phyloP scores from a whole-genome alignment of 441 rosid species.

The Erodium moschatum region DNA sequence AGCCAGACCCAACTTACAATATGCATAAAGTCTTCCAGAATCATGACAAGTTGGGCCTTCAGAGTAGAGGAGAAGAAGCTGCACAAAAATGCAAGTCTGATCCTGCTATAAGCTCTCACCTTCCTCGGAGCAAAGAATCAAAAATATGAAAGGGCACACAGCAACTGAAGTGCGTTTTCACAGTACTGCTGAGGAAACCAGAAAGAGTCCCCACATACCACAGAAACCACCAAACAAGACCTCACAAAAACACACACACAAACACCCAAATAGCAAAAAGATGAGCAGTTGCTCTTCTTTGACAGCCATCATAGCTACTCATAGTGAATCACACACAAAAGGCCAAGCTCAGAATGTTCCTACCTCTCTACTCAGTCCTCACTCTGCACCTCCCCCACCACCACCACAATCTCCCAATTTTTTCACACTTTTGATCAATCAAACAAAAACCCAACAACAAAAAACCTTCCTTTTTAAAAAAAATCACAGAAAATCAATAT shows the following conservation, averaged over 20 bases:
- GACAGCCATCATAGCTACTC: constrained; percentile 41
- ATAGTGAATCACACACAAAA: constrained; percentile 34
- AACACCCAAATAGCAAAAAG: constrained; percentile 35
- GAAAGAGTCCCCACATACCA: constrained; percentile 17
- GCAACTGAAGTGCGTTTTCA: constrained; percentile 14
- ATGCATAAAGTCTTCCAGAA: background rate
- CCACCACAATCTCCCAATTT: background rate
- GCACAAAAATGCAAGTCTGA: background rate
- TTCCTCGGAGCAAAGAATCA: no score
- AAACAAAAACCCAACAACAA: constrained; percentile 8
- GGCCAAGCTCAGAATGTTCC: constrained; percentile 12
- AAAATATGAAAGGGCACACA: background rate
- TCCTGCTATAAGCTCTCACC: background rate
- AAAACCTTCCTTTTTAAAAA: background rate
- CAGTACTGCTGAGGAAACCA: background rate
- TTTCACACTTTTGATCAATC: background rate
- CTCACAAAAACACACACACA: background rate
- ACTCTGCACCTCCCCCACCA: constrained; percentile 12
- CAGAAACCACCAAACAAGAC: constrained; percentile 35
- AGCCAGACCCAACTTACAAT: background rate
- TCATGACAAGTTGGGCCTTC: background rate
- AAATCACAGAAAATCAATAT: background rate
- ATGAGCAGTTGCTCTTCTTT: constrained; percentile 56
- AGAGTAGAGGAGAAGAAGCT: background rate
- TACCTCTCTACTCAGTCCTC: background rate